phyloP scores from a whole-genome alignment of 148 eudicot genomes.

The Cornus suecica region DNA sequence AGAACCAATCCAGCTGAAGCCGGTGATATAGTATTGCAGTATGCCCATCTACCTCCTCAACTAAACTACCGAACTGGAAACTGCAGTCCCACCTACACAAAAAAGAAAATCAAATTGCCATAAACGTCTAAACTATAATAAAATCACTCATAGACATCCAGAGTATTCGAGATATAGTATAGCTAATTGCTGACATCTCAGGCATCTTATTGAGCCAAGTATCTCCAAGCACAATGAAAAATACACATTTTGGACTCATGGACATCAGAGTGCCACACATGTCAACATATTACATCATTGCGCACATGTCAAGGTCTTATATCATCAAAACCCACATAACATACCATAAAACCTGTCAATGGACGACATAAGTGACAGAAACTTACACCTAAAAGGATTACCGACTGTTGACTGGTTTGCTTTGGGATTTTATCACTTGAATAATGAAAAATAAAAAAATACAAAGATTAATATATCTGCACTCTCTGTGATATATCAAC shows the following conservation, averaged over 20 bases:
- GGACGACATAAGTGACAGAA: background rate
- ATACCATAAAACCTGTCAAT: background rate
- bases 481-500: background rate
- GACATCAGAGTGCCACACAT: background rate
- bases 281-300: background rate
- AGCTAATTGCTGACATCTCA: background rate
- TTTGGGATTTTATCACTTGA: background rate
- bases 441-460: no score
- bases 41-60: constrained; percentile 99
- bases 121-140: background rate
- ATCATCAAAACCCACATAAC: background rate
- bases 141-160: no score
- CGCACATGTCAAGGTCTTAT: background rate
- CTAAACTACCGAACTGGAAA: constrained; percentile 93
- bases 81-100: constrained; percentile 92
- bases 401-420: background rate
- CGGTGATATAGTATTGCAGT: constrained; percentile 93
- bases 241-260: background rate
- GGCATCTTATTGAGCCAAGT: background rate
- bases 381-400: background rate
- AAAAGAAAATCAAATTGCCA: constrained; percentile 8
- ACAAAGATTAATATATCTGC: no score
- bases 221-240: constrained; percentile 1
- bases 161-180: background rate
- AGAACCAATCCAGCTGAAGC: constrained; percentile 94